These are phyloP conservation scores for Amorphotheca resinae DNA, from an alignment of 495 filamentous ascomycete genomes.

Conservation along the genomic window DNA sequence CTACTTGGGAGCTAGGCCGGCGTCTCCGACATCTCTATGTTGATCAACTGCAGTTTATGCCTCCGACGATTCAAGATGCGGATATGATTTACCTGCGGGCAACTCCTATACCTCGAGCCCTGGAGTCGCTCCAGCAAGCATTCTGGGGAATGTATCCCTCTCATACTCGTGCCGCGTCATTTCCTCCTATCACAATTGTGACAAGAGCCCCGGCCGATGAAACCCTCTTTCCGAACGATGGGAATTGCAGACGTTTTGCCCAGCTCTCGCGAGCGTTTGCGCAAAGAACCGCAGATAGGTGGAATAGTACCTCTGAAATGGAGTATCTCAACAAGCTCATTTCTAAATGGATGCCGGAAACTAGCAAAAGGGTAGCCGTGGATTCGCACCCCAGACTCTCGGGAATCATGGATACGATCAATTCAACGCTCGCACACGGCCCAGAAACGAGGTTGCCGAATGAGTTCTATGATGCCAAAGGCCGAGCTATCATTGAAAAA, in stretches of 20 bases:
- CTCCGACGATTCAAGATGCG: constrained; percentile 44
- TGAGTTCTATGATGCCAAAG: constrained; percentile 80
- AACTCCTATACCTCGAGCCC: constrained; percentile 71
- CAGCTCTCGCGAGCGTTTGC: constrained; percentile 74
- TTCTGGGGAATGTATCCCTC: constrained; percentile 83
- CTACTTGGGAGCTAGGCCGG: constrained; percentile 67
- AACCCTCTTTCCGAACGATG: constrained; percentile 85
- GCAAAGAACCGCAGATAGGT: constrained; percentile 62
- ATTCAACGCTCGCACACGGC: constrained; percentile 78
- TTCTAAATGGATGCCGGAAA: constrained; percentile 75
- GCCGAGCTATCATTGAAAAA: constrained; percentile 54
- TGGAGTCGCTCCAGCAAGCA: constrained; percentile 81
- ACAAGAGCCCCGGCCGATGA: constrained; percentile 64
- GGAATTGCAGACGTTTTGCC: constrained; percentile 70
- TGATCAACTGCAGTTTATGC: constrained; percentile 77
- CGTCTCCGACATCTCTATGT: constrained; percentile 78
- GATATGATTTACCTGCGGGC: constrained; percentile 75
- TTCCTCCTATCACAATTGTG: constrained; percentile 64
- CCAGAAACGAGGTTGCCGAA: constrained; percentile 60
- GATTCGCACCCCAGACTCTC: constrained; percentile 74
- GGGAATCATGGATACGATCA: constrained; percentile 90
- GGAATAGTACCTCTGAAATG: constrained; percentile 76
- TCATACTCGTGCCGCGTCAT: constrained; percentile 42
- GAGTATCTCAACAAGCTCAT: constrained; percentile 61
- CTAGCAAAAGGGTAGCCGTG: constrained; percentile 55